Conservation (phyloP, 108 stramenopile genomes). For the Conticribra guillardii region DNA sequence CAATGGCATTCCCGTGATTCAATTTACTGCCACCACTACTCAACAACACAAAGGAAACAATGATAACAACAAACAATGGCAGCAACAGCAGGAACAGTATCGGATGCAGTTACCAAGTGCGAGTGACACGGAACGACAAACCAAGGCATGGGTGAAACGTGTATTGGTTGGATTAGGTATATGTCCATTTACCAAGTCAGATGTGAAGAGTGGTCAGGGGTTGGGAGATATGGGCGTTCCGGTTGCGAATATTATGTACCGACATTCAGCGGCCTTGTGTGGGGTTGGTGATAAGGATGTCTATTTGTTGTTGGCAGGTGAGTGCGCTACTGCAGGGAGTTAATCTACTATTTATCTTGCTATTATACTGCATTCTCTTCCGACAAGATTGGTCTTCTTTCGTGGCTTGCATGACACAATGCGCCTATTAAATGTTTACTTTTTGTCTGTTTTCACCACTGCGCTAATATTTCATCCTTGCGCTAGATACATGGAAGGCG, state of each 20-base stretch:
- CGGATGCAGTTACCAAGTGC: constrained; percentile 7
- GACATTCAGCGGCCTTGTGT: constrained; percentile 42
- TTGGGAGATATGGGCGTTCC: constrained; percentile 70
- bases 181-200: constrained; percentile 82
- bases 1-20: constrained; percentile 17
- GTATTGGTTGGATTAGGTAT: constrained; percentile 71
- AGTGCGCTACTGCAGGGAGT: constrained; percentile 18
- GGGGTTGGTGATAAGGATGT: constrained; percentile 19
- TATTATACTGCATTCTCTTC: no score
- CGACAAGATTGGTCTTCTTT: no score
- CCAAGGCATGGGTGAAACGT: constrained; percentile 77
- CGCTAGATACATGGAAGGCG: constrained; percentile 57
- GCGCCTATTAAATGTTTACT: constrained; percentile 2
- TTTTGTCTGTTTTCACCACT: background rate
- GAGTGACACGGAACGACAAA: constrained; percentile 55
- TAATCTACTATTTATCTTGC: no score
- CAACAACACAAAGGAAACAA: background rate
- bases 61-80: constrained; percentile 8
- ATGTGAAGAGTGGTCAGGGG: constrained; percentile 72
- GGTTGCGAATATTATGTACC: constrained; percentile 70
- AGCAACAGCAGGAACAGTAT: background rate
- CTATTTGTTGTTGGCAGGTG: constrained; percentile 66
- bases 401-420: no score
- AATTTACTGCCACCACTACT: constrained; percentile 11
- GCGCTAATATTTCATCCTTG: background rate